Base-by-base conservation (phyloP, 2,329 filamentous ascomycete species). In the Ceratocystis destructans region DNA sequence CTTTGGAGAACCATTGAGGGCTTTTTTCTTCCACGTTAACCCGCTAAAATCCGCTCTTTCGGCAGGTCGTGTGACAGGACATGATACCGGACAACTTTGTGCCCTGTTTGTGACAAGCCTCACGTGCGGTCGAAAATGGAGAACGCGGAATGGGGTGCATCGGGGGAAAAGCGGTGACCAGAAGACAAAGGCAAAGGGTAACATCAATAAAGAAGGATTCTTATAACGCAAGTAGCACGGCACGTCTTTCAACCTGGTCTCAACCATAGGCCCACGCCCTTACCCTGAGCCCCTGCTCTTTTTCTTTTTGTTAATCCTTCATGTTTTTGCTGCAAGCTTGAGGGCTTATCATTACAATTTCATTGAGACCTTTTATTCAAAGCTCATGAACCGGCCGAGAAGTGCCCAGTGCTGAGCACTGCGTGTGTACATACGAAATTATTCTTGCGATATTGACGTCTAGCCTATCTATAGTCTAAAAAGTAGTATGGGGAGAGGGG, bases 1-100 rank as follows among this genome's bases (percentile, higher is more conserved):
- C 55, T 20, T 59, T 59, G 55, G 55, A 59, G 55, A 59, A 59
- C n/a, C 15, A 17, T 20, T 20, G 55, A 15, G 55, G 55, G 55
- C 17, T 37, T 59, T 59, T 59, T 53, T 4, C 12, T 4, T 2
- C 3, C 28, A 59, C 2, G 15, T 59, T 59, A 59, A 37, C 10
- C 55, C 55, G 55, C 55, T 59, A n/a, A 5, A 59, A 59, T 59
- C 55, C 55, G 55, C 55, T 3, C 55, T 20, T 37, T 8, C 6
- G 28, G 17, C n/a, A 37, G n/a, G 55, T 59, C 55, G 20, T 59
- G 55, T 59, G 55, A 59, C 55, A 37, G 55, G 33, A 33, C 7
- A 59, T 59, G 55, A 59, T 59, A 8, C 55, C 37, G 25, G 28
- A 17, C 55, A 37, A 33, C n/a, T 59, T 20, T 7, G 55, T 10